phyloP scores from a whole-genome alignment of 768 basidiomycete species.

The Postia placenta region DNA sequence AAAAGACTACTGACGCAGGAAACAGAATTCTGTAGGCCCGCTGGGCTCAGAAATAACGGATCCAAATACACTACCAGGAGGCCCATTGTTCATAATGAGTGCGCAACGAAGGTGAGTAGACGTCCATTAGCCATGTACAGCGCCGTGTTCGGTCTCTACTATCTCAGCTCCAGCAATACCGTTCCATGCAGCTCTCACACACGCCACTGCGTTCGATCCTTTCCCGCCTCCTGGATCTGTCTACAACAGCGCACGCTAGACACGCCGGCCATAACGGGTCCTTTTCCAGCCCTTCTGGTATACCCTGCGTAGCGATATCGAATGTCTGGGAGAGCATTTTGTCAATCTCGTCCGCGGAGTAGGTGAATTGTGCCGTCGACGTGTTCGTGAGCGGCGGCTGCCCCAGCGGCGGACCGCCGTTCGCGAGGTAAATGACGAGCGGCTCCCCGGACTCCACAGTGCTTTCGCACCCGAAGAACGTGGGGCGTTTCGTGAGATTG shows the following conservation, averaged over 20 bases:
- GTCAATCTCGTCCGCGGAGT: constrained; percentile 30
- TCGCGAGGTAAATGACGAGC: constrained; percentile 54
- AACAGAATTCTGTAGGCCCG: too few species aligned
- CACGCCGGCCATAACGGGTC: constrained; percentile 58
- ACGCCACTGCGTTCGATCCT: constrained; percentile 15
- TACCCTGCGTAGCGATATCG: constrained; percentile 38
- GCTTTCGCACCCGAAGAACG: constrained; percentile 73
- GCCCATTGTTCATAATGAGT: too few species aligned
- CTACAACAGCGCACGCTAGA: constrained; percentile 64
- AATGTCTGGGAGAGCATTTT: constrained; percentile 43
- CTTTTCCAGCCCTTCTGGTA: constrained; percentile 21
- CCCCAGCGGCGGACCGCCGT: constrained; percentile 39
- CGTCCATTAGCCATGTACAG: too few species aligned
- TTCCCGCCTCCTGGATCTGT: constrained; percentile 19
- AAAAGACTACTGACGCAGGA: too few species aligned
- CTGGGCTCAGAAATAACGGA: too few species aligned
- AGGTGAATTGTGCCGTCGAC: constrained; percentile 32
- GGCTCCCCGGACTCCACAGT: constrained; percentile 36
- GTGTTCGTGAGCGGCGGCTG: constrained; percentile 38
- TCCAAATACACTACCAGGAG: too few species aligned
- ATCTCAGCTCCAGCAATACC: constrained; percentile 27
- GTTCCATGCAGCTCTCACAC: constrained; percentile 23
- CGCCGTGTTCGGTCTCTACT: too few species aligned
- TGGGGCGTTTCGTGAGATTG: constrained; percentile 61
- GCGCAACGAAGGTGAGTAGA: too few species aligned